Evolutionary conservation across 169 alveolate species (phyloP), one percentile per base, ranked within the genome.

Genomic region (Fabrea salina): DNA sequence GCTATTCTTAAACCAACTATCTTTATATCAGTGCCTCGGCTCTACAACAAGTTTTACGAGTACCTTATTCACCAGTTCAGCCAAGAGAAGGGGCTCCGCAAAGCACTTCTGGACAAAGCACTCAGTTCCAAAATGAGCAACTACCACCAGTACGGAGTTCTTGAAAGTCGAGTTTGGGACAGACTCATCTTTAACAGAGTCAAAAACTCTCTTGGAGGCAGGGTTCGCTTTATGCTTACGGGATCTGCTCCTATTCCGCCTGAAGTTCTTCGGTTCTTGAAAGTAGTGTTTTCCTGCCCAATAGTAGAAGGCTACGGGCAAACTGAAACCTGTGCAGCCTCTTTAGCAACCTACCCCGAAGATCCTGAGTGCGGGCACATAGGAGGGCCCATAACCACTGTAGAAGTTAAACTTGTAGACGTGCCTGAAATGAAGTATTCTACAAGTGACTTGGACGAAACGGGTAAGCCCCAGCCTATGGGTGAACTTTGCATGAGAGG

Each of bases 361-460:
- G 96, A 92, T 54, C 79, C 89, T 27, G 78, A 92, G 13, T 75
- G 92, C 0, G 96, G 95, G 1, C 56, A 66, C 41, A 56, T 94
- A 22, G 99, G 99, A 33, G 98, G 99, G 0, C 96, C 97, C 0
- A 59, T 89, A 2, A 86, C 93, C 35, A 47, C 86, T 41, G 59
- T 75, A 25, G 97, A 93, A 86, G 82, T 88, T 83, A 95, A 94
- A 67, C 81, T 96, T 16, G 92, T 87, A 8, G 97, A 97, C 39
- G 91, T 97, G 11, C 99, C 99, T 0, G 98, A 96, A 33, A 92
- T 97, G 97, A 91, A 89, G 5, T 96, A 96, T 75, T 80, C 81
- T 39, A 86, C 91, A 4, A 94, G 91, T 22, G 95, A 88, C 49
- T 83, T 89, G 25, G 32, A 66, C 41, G n/a, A 33, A 3, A 16